Evolutionary conservation across 306 rosid species (phyloP), one percentile per base, ranked within the genome.

Genomic region (Canavalia gladiata): DNA sequence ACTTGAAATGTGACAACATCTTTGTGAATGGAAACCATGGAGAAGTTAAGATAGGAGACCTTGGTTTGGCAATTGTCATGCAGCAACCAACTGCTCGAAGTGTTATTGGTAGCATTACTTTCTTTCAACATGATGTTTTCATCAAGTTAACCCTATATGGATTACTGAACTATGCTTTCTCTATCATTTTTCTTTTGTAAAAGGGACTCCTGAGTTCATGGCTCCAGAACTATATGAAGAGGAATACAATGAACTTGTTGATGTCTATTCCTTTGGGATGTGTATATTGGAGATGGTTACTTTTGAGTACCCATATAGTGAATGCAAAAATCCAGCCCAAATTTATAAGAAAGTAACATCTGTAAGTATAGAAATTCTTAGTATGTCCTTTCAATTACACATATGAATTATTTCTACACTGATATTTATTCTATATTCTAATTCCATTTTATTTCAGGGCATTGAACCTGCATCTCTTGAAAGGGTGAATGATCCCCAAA

Each of bases 221-320:
- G 97, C 97, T 83, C 97, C 97, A 34, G 94, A 93, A 82, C 91
- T 93, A 47, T 93, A 93, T 63, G 97, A 93, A 56, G 97, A 93
- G 84, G 90, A 91, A 58, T 93, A 93, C 58, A 93, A 91, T 71
- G 97, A 94, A 74, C 94, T 90, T 45, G 94, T 86, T 37, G 98
- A 94, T 63, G 72, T 91, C 8, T 91, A 91, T 88, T 89, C 97
- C 28, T 94, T 90, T 66, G 98, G 98, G 50, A 86, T 91, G 97
- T 94, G 98, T 90, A 68, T 94, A 59, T 80, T 94, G 52, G 98
- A 94, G 87, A 94, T 94, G 97, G 89, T 94, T 74, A 91, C 98
- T 71, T 84, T 89, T 80, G 97, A 91, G 86, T 94, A 91, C 72
- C 97, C 98, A 3, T 94, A 91, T 10, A 82, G 84, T 81, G 98